These are phyloP conservation scores for Emergomyces orientalis DNA, from an alignment of 2,329 filamentous ascomycete genomes.

Conservation along the genomic window DNA sequence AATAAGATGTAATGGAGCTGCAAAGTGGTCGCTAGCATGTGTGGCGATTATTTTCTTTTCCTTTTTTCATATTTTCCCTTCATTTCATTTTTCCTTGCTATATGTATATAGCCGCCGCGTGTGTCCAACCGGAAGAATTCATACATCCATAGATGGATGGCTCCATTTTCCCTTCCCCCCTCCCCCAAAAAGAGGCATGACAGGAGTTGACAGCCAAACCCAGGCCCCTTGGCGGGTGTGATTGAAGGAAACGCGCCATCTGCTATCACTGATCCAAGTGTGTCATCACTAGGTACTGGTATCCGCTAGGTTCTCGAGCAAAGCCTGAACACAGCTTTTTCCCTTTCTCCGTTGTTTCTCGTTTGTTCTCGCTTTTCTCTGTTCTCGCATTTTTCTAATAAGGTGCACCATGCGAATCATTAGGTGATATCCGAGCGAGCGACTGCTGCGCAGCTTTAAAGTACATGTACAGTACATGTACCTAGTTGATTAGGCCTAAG, in stretches of 20 bases:
- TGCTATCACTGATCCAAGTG: not conserved
- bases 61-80: too few species aligned
- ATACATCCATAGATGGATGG: not conserved
- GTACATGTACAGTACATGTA: not conserved
- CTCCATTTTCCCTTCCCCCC: too few species aligned
- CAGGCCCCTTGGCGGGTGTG: not conserved
- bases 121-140: too few species aligned
- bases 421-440: not conserved
- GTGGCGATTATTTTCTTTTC: too few species aligned
- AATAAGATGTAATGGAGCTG: too few species aligned
- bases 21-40: too few species aligned
- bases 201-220: not conserved
- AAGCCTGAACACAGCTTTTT: not conserved
- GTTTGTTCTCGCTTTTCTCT: not conserved
- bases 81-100: not conserved
- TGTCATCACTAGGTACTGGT: not conserved
- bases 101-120: not conserved
- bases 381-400: not conserved
- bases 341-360: not conserved
- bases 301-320: not conserved
- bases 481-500: too few species aligned
- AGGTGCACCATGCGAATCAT: not conserved
- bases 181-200: not conserved
- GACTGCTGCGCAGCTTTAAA: not conserved
- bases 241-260: not conserved